Conservation (phyloP, 2,329 filamentous ascomycete species). For the Corinectria fuckeliana region DNA sequence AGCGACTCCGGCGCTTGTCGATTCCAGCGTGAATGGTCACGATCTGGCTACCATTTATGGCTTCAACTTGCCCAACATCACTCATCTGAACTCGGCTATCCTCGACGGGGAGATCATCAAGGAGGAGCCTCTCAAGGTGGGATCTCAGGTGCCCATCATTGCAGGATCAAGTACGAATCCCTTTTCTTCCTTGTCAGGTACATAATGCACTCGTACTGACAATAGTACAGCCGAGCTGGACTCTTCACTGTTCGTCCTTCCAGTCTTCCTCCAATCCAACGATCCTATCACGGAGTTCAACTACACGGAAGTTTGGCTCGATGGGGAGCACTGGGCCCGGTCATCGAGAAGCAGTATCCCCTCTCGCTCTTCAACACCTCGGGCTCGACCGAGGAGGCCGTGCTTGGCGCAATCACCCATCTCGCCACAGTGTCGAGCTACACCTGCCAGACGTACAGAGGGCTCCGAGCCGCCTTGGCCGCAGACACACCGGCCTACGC, state of each 20-base stretch:
- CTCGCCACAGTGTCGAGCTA: conserved; percentile 20
- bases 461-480: conserved; percentile 13
- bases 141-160: conserved; percentile 21
- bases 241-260: conserved; percentile 19
- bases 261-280: background rate
- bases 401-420: conserved; percentile 17
- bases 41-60: conserved; percentile 2
- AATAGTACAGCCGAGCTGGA: conserved; percentile 12
- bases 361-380: conserved; percentile 22
- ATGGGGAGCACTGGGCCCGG: conserved; percentile 13
- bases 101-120: conserved; percentile 18
- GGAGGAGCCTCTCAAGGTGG: conserved; percentile 16
- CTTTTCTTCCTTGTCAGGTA: no score
- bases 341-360: conserved; percentile 20
- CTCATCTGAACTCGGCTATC: conserved; percentile 7
- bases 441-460: conserved; percentile 18
- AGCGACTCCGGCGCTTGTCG: conserved; percentile 8
- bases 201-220: background rate
- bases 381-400: conserved; percentile 10
- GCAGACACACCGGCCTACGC: conserved; percentile 18
- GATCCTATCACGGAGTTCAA: conserved; percentile 15
- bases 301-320: conserved; percentile 19
- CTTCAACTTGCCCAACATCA: conserved; percentile 21
- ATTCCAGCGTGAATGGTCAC: conserved; percentile 2
- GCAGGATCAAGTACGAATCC: conserved; percentile 10